Percentiles rank a stretch among this genome's conserved stretches.
These are phyloP conservation scores for Annulohypoxylon maeteangense DNA, from an alignment of 495 filamentous ascomycete genomes.

Conservation along the genomic window DNA sequence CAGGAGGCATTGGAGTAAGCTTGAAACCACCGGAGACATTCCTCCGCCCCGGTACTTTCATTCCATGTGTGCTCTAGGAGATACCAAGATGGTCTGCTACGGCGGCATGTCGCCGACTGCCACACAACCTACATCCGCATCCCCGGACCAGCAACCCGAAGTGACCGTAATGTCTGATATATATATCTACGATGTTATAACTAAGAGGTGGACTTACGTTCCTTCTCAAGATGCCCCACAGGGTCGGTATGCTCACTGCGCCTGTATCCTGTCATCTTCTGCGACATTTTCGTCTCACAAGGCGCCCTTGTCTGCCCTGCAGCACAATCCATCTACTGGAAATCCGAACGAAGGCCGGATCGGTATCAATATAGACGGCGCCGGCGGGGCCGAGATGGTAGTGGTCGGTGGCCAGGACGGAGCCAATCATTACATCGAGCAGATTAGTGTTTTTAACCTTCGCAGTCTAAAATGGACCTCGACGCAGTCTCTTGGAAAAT, in stretches of 20 bases:
- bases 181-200: constrained; percentile 91
- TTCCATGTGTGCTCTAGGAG: constrained; percentile 90
- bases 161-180: constrained; percentile 98
- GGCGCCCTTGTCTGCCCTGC: constrained; percentile 84
- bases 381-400: constrained; percentile 95
- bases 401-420: constrained; percentile 96
- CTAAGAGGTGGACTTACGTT: constrained; percentile 86
- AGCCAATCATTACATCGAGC: constrained; percentile 98
- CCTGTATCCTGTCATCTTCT: constrained; percentile 88
- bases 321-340: constrained; percentile 83
- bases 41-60: constrained; percentile 96
- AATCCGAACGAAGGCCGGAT: constrained; percentile 86
- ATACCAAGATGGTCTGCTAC: constrained; percentile 96
- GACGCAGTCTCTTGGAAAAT: constrained; percentile 82
- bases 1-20: constrained; percentile 88
- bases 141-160: constrained; percentile 80
- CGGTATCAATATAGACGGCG: constrained; percentile 87
- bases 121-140: constrained; percentile 56
- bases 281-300: constrained; percentile 84
- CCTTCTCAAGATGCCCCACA: constrained; percentile 84
- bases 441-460: constrained; percentile 97
- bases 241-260: constrained; percentile 96
- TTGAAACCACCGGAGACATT: constrained; percentile 84
- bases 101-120: constrained; percentile 93
- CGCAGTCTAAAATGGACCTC: constrained; percentile 96